These are phyloP conservation scores for Russula foetens DNA, from an alignment of 768 basidiomycete genomes.

Conservation along the genomic window DNA sequence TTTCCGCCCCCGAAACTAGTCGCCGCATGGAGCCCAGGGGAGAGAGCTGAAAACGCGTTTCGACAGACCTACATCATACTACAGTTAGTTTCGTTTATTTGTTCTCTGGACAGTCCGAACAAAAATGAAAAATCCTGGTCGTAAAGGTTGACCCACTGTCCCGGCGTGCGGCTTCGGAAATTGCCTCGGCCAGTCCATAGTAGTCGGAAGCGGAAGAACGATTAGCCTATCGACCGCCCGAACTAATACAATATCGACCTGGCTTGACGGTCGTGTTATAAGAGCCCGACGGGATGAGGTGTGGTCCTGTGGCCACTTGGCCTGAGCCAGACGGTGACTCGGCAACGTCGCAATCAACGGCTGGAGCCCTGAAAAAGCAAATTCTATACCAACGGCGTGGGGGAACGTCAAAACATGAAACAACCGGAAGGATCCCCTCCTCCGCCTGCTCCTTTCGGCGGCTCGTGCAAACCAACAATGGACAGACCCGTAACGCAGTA, in stretches of 20 bases:
- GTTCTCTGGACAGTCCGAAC: too few relatives aligned
- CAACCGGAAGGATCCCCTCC: neutral
- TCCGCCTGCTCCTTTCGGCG: neutral
- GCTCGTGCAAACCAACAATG: neutral
- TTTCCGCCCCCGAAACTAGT: neutral
- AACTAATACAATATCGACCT: neutral
- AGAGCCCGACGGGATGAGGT: neutral
- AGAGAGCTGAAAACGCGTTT: neutral
- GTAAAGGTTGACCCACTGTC: neutral
- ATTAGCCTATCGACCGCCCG: neutral
- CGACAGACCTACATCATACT: neutral
- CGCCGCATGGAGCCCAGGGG: neutral
- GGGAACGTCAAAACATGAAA: slow-evolving; percentile 1
- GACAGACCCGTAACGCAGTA: neutral
- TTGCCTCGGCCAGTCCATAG: neutral
- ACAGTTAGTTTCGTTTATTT: neutral
- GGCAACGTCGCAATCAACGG: too few relatives aligned
- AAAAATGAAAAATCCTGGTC: neutral
- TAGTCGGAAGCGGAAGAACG: neutral
- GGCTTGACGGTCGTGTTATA: neutral
- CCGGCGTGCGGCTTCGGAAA: neutral
- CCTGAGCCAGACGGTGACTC: too few relatives aligned
- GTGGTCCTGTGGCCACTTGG: too few relatives aligned
- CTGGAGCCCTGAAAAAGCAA: neutral
- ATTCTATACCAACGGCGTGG: neutral